phyloP scores from a whole-genome alignment of 2,329 filamentous ascomycete species.

The Phoma sp. region DNA sequence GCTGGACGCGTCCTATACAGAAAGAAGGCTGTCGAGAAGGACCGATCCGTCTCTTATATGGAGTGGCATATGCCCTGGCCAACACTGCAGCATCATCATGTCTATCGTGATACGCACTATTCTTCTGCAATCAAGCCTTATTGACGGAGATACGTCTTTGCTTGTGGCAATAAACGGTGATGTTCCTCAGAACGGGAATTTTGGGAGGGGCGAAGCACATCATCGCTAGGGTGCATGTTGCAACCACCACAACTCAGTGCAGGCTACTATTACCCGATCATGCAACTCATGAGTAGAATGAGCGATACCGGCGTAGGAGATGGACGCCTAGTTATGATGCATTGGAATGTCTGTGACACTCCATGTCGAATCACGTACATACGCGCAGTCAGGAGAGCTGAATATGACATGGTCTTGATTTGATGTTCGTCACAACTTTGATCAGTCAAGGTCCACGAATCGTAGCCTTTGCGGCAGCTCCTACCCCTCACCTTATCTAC shows the following conservation, averaged over 20 bases:
- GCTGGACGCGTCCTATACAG: too few species aligned
- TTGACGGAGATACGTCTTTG: neutral
- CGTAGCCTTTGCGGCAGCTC: neutral
- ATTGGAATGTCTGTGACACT: neutral
- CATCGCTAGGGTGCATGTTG: constrained; percentile 10
- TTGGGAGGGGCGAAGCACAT: constrained; percentile 11
- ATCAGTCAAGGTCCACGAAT: neutral
- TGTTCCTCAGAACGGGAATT: neutral
- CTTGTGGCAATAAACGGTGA: constrained; percentile 1
- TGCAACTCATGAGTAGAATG: neutral
- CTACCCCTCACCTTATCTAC: constrained; percentile 2
- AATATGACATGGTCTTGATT: too few species aligned
- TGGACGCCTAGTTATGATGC: neutral
- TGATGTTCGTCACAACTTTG: neutral
- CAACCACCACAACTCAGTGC: constrained; percentile 1
- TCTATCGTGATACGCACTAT: constrained; percentile 9
- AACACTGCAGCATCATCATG: neutral
- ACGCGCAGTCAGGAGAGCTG: too few species aligned
- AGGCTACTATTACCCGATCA: neutral
- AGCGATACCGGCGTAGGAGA: neutral
- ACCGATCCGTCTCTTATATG: neutral
- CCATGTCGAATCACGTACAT: neutral
- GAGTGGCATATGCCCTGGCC: neutral
- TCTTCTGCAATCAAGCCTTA: constrained; percentile 6
- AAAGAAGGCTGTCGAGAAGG: neutral